phyloP scores from a whole-genome alignment of 441 rosid species.

The Croton laevigatus region DNA sequence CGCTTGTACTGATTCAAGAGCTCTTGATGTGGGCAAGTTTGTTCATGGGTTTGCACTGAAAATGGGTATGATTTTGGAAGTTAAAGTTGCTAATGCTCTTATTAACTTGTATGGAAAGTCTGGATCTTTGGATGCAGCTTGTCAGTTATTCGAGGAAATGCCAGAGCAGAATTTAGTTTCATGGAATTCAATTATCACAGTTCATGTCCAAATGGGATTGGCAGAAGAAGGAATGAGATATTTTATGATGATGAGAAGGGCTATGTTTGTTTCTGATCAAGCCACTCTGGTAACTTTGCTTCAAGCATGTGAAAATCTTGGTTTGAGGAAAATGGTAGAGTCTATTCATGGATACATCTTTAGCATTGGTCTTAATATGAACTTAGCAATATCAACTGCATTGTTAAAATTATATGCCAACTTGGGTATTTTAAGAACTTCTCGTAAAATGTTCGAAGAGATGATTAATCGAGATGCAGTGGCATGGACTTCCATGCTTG shows the following conservation, averaged over 20 bases:
- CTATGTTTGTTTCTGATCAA: constrained; percentile 62
- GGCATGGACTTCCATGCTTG: constrained; percentile 88
- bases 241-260: constrained; percentile 55
- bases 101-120: constrained; percentile 65
- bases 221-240: constrained; percentile 54
- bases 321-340: constrained; percentile 51
- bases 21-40: constrained; percentile 43
- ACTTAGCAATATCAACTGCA: constrained; percentile 65
- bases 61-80: constrained; percentile 43
- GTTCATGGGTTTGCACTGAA: constrained; percentile 56
- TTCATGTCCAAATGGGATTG: constrained; percentile 52
- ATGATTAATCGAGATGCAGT: constrained; percentile 59
- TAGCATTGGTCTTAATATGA: constrained; percentile 46
- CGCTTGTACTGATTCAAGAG: constrained; percentile 38
- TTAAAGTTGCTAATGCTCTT: constrained; percentile 56
- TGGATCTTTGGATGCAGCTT: constrained; percentile 47
- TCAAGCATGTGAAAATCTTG: constrained; percentile 58
- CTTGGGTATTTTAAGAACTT: constrained; percentile 58
- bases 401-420: constrained; percentile 75
- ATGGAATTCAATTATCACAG: constrained; percentile 69
- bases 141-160: constrained; percentile 53
- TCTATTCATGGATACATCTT: constrained; percentile 67
- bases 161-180: constrained; percentile 54
- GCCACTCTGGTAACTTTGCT: constrained; percentile 59
- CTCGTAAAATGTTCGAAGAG: constrained; percentile 46